Conservation (phyloP, 495 filamentous ascomycete genomes). For the Penicillium maclennaniae region DNA sequence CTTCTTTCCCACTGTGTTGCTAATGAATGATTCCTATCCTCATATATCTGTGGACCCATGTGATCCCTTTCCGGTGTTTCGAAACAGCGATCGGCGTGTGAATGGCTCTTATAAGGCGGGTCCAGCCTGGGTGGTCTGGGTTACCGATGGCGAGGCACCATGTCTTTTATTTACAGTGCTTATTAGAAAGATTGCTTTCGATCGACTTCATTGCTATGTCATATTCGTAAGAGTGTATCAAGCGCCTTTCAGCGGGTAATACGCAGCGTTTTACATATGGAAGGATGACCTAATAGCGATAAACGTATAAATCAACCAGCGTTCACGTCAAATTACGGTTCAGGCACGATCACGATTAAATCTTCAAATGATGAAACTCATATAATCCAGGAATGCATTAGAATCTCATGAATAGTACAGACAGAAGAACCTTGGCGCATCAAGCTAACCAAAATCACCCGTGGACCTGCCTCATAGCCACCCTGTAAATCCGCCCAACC, state of each 20-base stretch:
- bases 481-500: background rate
- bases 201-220: conserved; percentile 5
- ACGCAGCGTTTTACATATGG: too few species aligned
- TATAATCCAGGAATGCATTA: conserved; percentile 3
- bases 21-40: conserved; percentile 15
- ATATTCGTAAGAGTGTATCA: conserved; percentile 1
- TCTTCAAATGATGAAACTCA: background rate
- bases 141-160: conserved; percentile 11
- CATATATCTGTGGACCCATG: conserved; percentile 10
- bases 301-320: background rate
- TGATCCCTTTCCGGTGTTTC: conserved; percentile 9
- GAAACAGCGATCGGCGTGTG: conserved; percentile 25
- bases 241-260: background rate
- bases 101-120: conserved; percentile 15
- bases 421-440: background rate
- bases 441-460: background rate
- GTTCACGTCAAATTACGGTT: background rate
- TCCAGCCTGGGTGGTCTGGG: conserved; percentile 14
- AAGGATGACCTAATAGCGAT: background rate
- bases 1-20: conserved; percentile 19
- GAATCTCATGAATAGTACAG: conserved; percentile 5
- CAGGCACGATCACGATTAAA: background rate
- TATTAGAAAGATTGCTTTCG: conserved; percentile 16
- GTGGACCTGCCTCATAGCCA: background rate
- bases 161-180: conserved; percentile 9